Evolutionary conservation across 2,329 filamentous ascomycete species (phyloP).

Genomic region (Aspergillus melleus): DNA sequence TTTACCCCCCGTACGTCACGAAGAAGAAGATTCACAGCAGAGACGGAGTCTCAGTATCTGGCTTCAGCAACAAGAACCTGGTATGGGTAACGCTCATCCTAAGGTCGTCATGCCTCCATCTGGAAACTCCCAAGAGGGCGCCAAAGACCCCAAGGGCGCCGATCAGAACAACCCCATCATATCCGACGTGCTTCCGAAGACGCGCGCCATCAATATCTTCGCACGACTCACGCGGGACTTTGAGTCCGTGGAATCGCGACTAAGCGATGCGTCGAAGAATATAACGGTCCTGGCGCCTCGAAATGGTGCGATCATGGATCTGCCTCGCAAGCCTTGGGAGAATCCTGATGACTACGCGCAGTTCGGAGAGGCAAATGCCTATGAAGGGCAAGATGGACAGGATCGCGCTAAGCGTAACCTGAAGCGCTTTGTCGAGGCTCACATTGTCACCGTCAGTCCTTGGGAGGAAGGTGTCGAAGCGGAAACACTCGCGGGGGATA

Average conservation of each 20-base stretch:
- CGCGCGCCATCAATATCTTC: conserved; percentile 80
- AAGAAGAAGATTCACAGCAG: conserved; percentile 10
- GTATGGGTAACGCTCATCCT: conserved; percentile 25
- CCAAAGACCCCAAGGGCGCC: conserved; percentile 13
- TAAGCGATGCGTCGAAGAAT: conserved; percentile 66
- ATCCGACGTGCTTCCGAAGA: conserved; percentile 79
- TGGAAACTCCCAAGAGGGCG: conserved; percentile 2
- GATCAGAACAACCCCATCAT: conserved; percentile 61
- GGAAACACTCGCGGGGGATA: conserved; percentile 66
- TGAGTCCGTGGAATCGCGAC: conserved; percentile 64
- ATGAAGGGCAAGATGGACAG: conserved; percentile 72
- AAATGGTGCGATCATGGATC: conserved; percentile 74
- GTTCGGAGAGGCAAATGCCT: conserved; percentile 66
- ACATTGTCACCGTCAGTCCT: conserved; percentile 72
- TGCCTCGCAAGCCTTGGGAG: conserved; percentile 75
- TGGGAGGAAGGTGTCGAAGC: conserved; percentile 70
- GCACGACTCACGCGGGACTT: conserved; percentile 77
- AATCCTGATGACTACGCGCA: conserved; percentile 69
- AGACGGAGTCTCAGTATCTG: conserved; percentile 18
- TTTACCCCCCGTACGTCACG: conserved; percentile 17
- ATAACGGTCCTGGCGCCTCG: conserved; percentile 85
- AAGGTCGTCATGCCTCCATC: conserved; percentile 24
- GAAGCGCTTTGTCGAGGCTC: conserved; percentile 77
- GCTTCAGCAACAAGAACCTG: conserved; percentile 23
- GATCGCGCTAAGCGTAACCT: conserved; percentile 77